These are phyloP conservation scores for Raddia guianensis DNA, from an alignment of 176 grass and related monocot genomes.

Conservation along the genomic window DNA sequence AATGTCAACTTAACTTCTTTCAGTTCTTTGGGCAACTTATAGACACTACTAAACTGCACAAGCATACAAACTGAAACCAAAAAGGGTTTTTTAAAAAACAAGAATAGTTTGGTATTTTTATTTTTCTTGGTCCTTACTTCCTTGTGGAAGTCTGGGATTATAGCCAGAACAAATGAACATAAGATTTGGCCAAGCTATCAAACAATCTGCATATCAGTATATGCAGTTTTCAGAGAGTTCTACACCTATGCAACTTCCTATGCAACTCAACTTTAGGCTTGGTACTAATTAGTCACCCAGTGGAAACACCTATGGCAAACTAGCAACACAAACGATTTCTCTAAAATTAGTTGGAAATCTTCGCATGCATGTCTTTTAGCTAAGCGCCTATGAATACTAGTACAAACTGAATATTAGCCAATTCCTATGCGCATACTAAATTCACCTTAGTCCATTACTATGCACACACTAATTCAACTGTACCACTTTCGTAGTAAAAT, in stretches of 20 bases:
- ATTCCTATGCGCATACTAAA: no score
- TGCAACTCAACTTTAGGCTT: neutral
- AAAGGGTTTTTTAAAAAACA: neutral
- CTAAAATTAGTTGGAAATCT: neutral
- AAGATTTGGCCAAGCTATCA: neutral
- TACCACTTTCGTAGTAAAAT: neutral
- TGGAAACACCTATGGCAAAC: neutral
- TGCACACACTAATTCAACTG: neutral
- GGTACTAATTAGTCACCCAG: neutral
- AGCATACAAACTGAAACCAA: neutral
- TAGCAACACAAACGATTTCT: neutral
- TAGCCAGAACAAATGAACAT: neutral
- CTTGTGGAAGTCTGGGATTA: constrained; percentile 1
- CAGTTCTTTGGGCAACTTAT: neutral
- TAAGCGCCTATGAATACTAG: neutral
- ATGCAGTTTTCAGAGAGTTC: neutral
- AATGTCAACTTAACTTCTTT: neutral
- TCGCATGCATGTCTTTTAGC: neutral
- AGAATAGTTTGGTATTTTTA: neutral
- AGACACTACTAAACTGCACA: neutral
- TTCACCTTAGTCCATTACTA: neutral
- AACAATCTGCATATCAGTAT: no score
- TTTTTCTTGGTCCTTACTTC: neutral
- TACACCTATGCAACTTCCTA: neutral
- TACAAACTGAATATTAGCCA: neutral